Conservation (phyloP, 495 filamentous ascomycete species). For the Friedmanniomyces simplex region DNA sequence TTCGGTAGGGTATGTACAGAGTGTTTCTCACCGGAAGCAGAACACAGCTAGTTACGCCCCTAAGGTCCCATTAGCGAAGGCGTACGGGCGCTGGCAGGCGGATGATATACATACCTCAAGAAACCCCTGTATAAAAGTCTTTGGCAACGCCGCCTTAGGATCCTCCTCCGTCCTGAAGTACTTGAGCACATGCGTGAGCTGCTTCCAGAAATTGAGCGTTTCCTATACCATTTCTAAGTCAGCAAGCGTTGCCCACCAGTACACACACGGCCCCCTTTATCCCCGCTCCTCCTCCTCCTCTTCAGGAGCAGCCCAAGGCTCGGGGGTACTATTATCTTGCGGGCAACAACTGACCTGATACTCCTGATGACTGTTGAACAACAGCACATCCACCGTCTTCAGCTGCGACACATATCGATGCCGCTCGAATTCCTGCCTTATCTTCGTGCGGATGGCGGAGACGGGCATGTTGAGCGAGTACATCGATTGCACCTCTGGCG, state of each 20-base stretch:
- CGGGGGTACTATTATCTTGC: no score
- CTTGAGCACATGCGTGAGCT: slow-evolving; percentile 89
- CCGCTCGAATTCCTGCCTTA: slow-evolving; percentile 94
- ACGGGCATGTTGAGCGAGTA: slow-evolving; percentile 86
- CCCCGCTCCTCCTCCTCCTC: no score
- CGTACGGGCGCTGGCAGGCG: slow-evolving; percentile 1
- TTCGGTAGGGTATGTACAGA: slow-evolving; percentile 16
- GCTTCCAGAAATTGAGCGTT: slow-evolving; percentile 99
- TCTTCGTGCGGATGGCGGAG: slow-evolving; percentile 79
- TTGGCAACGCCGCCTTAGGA: slow-evolving; percentile 61
- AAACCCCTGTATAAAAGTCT: slow-evolving; percentile 85
- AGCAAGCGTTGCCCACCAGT: no score
- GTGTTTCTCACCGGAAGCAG: not conserved
- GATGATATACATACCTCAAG: slow-evolving; percentile 52
- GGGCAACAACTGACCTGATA: slow-evolving; percentile 52
- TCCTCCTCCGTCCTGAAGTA: slow-evolving; percentile 92
- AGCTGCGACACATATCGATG: slow-evolving; percentile 89
- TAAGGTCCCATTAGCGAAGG: slow-evolving; percentile 14
- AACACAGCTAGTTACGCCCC: slow-evolving; percentile 19
- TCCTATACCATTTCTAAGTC: slow-evolving; percentile 40
- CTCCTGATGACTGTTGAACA: slow-evolving; percentile 79
- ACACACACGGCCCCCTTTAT: no score
- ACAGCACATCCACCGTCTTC: slow-evolving; percentile 72
- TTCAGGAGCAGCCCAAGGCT: no score
- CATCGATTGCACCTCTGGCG: slow-evolving; percentile 91